These are phyloP conservation scores for Cryphonectria carpinicola DNA, from an alignment of 2,329 filamentous ascomycete species.

Conservation along the genomic window DNA sequence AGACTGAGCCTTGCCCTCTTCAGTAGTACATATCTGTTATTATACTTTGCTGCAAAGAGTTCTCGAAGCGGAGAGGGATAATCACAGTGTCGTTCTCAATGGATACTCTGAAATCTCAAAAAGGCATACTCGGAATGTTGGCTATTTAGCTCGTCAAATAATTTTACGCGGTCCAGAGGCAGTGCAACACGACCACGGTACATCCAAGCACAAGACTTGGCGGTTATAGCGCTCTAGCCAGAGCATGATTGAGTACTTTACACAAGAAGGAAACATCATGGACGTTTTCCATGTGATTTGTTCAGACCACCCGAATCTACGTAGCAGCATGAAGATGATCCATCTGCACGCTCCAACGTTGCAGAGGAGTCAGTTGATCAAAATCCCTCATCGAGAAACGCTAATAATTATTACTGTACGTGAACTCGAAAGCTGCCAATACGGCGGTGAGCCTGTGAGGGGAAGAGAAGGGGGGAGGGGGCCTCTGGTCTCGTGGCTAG, in stretches of 20 bases:
- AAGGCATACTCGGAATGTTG: neutral
- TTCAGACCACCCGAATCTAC: neutral
- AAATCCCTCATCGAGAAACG: too few relatives aligned
- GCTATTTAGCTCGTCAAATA: neutral
- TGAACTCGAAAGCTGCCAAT: neutral
- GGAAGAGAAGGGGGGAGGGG: neutral
- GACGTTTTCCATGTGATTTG: too few relatives aligned
- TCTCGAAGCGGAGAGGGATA: neutral
- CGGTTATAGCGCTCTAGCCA: neutral
- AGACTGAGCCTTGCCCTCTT: neutral
- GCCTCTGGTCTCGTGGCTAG: too few relatives aligned
- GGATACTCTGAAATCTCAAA: neutral
- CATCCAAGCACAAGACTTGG: conserved; percentile 4
- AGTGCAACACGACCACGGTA: neutral
- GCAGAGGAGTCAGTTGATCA: too few relatives aligned
- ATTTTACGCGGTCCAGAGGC: neutral
- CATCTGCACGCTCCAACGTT: neutral
- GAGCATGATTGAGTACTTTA: neutral
- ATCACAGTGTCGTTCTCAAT: neutral
- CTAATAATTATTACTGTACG: neutral
- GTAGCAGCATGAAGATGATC: neutral
- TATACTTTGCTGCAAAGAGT: neutral
- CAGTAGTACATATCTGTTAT: neutral
- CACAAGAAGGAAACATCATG: neutral
- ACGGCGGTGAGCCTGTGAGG: neutral